A percentile compares a stretch with the other conserved stretches of the same genome.
Conservation (phyloP, 1,284 basidiomycete genomes). For the Heterobasidion occidentale region DNA sequence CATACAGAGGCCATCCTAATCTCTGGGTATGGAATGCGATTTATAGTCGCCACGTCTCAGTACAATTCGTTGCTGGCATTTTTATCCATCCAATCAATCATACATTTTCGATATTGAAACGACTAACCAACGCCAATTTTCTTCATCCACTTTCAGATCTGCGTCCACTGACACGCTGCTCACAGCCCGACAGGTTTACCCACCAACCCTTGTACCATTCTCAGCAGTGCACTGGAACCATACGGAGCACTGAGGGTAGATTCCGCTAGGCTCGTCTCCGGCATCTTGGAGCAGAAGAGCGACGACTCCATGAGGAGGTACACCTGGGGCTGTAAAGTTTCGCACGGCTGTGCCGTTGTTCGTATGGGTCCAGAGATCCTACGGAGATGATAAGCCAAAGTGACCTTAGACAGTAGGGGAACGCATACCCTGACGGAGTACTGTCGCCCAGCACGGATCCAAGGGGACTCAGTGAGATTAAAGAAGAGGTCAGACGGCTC, state of each 20-base stretch:
- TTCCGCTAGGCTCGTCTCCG: conserved; percentile 53
- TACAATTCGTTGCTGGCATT: too few relatives aligned
- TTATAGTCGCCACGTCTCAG: too few relatives aligned
- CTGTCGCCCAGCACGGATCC: conserved; percentile 58
- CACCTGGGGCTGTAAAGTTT: conserved; percentile 47
- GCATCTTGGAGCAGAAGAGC: conserved; percentile 58
- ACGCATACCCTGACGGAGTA: conserved; percentile 48
- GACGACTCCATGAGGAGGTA: conserved; percentile 62
- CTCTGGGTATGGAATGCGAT: too few relatives aligned
- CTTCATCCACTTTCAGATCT: too few relatives aligned
- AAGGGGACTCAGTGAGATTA: conserved; percentile 60
- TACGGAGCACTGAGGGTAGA: conserved; percentile 38
- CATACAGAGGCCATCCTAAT: too few relatives aligned
- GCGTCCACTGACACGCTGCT: too few relatives aligned
- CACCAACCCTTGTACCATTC: conserved; percentile 15
- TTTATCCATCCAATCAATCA: not conserved
- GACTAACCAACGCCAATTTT: too few relatives aligned
- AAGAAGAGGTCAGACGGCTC: conserved; percentile 51
- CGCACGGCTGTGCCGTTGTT: conserved; percentile 60
- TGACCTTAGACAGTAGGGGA: not conserved
- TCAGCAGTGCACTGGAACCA: conserved; percentile 33
- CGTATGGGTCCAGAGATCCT: conserved; percentile 60
- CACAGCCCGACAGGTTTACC: not conserved
- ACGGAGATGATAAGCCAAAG: not conserved
- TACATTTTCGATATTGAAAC: not conserved